Evolutionary conservation across 345 rosid genomes (phyloP).

Genomic region (Abelmoschus esculentus): DNA sequence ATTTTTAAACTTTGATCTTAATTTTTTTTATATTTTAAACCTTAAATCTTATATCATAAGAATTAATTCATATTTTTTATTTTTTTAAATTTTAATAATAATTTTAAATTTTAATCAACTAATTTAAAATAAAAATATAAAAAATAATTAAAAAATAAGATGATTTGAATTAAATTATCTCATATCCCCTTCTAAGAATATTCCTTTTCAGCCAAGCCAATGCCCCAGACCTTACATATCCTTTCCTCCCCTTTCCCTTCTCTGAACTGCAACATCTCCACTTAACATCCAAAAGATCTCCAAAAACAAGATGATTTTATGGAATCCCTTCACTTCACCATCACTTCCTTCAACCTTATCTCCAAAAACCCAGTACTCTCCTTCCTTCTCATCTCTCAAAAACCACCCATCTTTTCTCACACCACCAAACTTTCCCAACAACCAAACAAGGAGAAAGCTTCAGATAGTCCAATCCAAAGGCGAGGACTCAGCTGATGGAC

Average conservation of each 20-base stretch:
- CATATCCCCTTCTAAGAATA: too few species aligned
- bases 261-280: not conserved
- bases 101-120: too few species aligned
- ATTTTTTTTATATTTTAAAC: too few species aligned
- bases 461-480: constrained; percentile 41
- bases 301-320: constrained; percentile 14
- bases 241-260: not conserved
- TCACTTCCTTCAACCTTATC: constrained; percentile 22
- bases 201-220: not conserved
- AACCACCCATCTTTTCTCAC: constrained; percentile 21
- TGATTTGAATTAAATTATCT: too few species aligned
- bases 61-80: too few species aligned
- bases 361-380: not conserved
- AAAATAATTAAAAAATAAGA: too few species aligned
- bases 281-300: constrained; percentile 17
- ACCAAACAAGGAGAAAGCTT: constrained; percentile 16
- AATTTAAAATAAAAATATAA: too few species aligned
- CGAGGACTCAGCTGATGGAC: constrained; percentile 55
- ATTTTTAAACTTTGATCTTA: too few species aligned
- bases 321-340: constrained; percentile 29
- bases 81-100: too few species aligned
- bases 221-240: not conserved
- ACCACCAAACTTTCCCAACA: constrained; percentile 11
- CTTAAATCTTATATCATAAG: too few species aligned
- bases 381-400: constrained; percentile 6